Evolutionary conservation across 495 filamentous ascomycete species (phyloP), one percentile per base, ranked within the genome.

Genomic region (Mycothermus thermophilus): DNA sequence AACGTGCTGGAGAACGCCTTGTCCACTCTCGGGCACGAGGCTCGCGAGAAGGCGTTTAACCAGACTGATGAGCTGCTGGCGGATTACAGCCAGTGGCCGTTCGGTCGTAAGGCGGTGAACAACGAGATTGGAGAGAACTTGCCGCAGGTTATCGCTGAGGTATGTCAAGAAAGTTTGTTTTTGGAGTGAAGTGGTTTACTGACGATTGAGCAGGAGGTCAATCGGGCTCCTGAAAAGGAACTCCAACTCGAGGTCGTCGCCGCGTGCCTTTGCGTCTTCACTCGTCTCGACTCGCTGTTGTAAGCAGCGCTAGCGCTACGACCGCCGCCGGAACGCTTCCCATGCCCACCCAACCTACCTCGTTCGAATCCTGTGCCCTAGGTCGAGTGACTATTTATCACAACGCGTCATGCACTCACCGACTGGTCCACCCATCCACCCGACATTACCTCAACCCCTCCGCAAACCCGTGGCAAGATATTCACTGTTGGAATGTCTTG

Each of bases 1-100:
- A 97, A 97, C 57, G 90, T 97, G 12, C 67, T 97, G 36, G 90
- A 97, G 61, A 96, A 97, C 56, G 90, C 88, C n/a, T 60, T 97
- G 42, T 79, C 79, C 26, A 92, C 79, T 5, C 75, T 96, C 44
- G 86, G 87, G 43, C 90, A 96, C 55, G 92, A 96, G 59, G 74
- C 84, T 19, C 69, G 92, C 36, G 90, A 97, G 60, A 66, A 87
- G 44, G 88, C 90, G 3, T 96, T 96, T 56, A 82, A 83, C 6
- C 88, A 94, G 68, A 90, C 93, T 16, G 92, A 97, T 58, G 90
- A 97, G 62, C 62, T 97, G 37, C 63, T 97, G 29, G 81, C 82
- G 10, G 88, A 97, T 50, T 97, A 93, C 58, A 90, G 83, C 36
- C 92, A 97, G 63, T 96, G 77, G 77, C 90, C 90, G 3, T 97